A percentile compares a stretch with the other conserved stretches of the same genome.
These are phyloP conservation scores for Elongisporangium undulatum DNA, from an alignment of 352 stramenopile species.

Conservation along the genomic window DNA sequence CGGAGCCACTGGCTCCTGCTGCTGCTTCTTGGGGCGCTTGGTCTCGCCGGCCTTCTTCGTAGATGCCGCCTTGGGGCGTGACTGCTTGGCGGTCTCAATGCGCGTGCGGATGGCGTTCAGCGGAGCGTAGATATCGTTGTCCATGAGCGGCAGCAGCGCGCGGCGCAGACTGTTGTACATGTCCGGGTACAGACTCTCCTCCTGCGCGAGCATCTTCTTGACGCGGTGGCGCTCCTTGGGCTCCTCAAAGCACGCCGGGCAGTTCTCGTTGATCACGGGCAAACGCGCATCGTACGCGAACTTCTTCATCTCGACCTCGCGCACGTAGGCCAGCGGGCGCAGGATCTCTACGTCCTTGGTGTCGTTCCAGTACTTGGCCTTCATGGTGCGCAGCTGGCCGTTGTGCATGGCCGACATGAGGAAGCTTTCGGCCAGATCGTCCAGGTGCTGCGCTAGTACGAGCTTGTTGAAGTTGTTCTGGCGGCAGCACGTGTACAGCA, in stretches of 20 bases:
- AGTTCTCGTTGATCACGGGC: slow-evolving; percentile 99
- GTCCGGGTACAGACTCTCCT: slow-evolving; percentile 92
- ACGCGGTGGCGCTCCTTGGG: slow-evolving; percentile 95
- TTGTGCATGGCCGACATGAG: slow-evolving; percentile 99
- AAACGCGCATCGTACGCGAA: slow-evolving; percentile 85
- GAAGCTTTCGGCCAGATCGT: slow-evolving; percentile 97
- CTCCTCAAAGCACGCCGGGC: slow-evolving; percentile 98
- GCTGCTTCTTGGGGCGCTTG: slow-evolving; percentile 1
- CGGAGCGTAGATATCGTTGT: slow-evolving; percentile 60
- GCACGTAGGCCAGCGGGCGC: slow-evolving; percentile 94
- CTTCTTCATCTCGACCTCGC: slow-evolving; percentile 91
- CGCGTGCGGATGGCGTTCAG: slow-evolving; percentile 47
- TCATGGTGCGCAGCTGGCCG: slow-evolving; percentile 98
- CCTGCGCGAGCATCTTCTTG: slow-evolving; percentile 96
- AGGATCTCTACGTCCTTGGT: slow-evolving; percentile 93
- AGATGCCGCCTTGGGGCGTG: slow-evolving; percentile 27
- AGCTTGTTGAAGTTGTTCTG: slow-evolving; percentile 93
- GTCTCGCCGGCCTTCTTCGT: slow-evolving; percentile 23
- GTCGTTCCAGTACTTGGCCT: slow-evolving; percentile 98
- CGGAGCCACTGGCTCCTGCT: neutral
- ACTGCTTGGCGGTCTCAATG: slow-evolving; percentile 47
- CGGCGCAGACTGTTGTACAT: slow-evolving; percentile 76
- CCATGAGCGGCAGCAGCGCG: slow-evolving; percentile 78
- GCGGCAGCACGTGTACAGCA: slow-evolving; percentile 95
- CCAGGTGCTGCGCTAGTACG: slow-evolving; percentile 95